These are phyloP conservation scores for Apophysomyces trapeziformis DNA, from an alignment of 371 early-diverging fungal genomes.

Conservation along the genomic window DNA sequence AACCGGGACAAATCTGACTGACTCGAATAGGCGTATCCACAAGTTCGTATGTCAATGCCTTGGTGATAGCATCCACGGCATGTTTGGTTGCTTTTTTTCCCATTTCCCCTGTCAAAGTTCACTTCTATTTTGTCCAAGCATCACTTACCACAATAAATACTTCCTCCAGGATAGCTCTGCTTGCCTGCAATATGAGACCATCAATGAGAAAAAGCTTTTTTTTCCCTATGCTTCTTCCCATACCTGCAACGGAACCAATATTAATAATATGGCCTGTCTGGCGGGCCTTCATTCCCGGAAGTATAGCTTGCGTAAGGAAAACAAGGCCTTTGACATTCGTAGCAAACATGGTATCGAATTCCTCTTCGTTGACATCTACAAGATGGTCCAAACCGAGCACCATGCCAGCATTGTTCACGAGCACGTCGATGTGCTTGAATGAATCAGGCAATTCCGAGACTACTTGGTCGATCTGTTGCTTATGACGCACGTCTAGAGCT, in stretches of 20 bases:
- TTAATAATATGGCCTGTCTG: slow-evolving; percentile 87
- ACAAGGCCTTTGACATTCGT: slow-evolving; percentile 91
- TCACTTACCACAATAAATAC: slow-evolving; percentile 77
- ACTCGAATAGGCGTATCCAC: slow-evolving; percentile 79
- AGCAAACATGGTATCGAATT: slow-evolving; percentile 82
- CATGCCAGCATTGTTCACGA: slow-evolving; percentile 78
- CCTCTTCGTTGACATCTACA: slow-evolving; percentile 61
- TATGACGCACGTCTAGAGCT: slow-evolving; percentile 77
- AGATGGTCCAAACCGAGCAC: slow-evolving; percentile 85
- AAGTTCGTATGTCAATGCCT: slow-evolving; percentile 81
- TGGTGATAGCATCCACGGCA: slow-evolving; percentile 86
- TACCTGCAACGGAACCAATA: slow-evolving; percentile 84
- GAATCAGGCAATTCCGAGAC: slow-evolving; percentile 60
- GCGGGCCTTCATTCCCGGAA: slow-evolving; percentile 83
- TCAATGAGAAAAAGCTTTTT: slow-evolving; percentile 11
- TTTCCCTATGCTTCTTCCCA: slow-evolving; percentile 32
- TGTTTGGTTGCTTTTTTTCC: slow-evolving; percentile 74
- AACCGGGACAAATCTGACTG: slow-evolving; percentile 75
- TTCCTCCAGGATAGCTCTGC: slow-evolving; percentile 77
- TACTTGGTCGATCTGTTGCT: slow-evolving; percentile 58
- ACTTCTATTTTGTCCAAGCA: background rate
- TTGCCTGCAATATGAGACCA: slow-evolving; percentile 22
- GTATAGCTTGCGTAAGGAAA: slow-evolving; percentile 80
- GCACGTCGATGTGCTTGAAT: slow-evolving; percentile 70
- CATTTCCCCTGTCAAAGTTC: background rate